phyloP scores from a whole-genome alignment of 73 alveolate genomes.

The Stentor coeruleus region DNA sequence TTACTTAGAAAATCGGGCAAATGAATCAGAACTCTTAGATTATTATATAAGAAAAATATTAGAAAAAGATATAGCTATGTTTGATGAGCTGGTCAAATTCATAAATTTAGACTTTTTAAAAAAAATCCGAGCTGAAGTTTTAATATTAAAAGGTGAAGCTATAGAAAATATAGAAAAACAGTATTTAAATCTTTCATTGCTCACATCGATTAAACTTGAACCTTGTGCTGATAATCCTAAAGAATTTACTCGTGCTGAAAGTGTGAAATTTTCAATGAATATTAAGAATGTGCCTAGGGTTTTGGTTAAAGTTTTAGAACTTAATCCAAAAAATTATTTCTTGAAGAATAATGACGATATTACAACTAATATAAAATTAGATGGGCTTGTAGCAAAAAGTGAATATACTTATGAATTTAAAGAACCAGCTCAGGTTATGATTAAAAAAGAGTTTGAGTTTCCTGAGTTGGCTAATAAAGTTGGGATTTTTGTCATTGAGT shows the following conservation, averaged over 20 bases:
- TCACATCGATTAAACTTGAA: slow-evolving; percentile 28
- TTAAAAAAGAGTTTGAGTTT: neutral
- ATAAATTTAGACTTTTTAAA: slow-evolving; percentile 26
- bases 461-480: slow-evolving; percentile 47
- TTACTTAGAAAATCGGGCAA: no score
- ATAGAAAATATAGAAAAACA: neutral
- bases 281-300: slow-evolving; percentile 72
- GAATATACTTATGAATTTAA: slow-evolving; percentile 22
- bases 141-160: slow-evolving; percentile 33
- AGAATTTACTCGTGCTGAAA: slow-evolving; percentile 63
- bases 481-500: slow-evolving; percentile 73
- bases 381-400: slow-evolving; percentile 35
- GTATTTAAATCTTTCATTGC: slow-evolving; percentile 23
- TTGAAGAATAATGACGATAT: slow-evolving; percentile 62
- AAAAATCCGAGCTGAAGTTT: slow-evolving; percentile 29
- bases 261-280: slow-evolving; percentile 58
- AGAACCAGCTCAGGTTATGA: neutral
- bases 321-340: slow-evolving; percentile 78
- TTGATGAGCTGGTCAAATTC: slow-evolving; percentile 30
- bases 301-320: slow-evolving; percentile 71
- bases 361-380: slow-evolving; percentile 63
- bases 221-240: slow-evolving; percentile 36
- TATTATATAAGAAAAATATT: no score
- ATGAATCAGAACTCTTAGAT: no score
- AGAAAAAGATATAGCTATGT: neutral